phyloP scores from a whole-genome alignment of 2,329 filamentous ascomycete genomes.

The Claviceps sp. region DNA sequence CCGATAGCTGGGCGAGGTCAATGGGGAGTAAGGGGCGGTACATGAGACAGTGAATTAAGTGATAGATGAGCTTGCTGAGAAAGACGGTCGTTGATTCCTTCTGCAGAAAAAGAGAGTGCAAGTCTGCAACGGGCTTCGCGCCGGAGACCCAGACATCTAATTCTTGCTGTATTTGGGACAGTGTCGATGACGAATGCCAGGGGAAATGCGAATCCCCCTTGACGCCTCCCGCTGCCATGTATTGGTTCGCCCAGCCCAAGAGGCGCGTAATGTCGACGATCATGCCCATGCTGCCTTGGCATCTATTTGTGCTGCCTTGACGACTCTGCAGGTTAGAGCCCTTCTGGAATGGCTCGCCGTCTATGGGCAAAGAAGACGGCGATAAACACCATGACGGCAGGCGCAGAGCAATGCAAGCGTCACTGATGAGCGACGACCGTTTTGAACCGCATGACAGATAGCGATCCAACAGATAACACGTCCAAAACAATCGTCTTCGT shows the following conservation, averaged over 20 bases:
- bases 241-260: constrained; percentile 69
- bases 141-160: constrained; percentile 76
- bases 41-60: constrained; percentile 74
- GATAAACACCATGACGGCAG: constrained; percentile 61
- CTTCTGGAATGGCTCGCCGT: constrained; percentile 71
- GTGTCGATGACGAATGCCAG: constrained; percentile 74
- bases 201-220: constrained; percentile 85
- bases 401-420: constrained; percentile 61
- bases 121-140: constrained; percentile 65
- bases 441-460: constrained; percentile 72
- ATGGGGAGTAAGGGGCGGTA: constrained; percentile 81
- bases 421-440: constrained; percentile 64
- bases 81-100: constrained; percentile 66
- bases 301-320: constrained; percentile 53
- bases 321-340: constrained; percentile 66
- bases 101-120: constrained; percentile 63
- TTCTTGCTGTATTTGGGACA: constrained; percentile 76
- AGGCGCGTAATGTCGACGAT: constrained; percentile 76
- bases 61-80: constrained; percentile 75
- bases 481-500: constrained; percentile 73
- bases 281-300: constrained; percentile 65
- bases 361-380: constrained; percentile 46
- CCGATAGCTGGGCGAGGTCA: constrained; percentile 66
- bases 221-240: constrained; percentile 71
- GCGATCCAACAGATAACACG: constrained; percentile 76